Conservation (phyloP, 176 grass and related monocot genomes). For the Musa troglodytarum region DNA sequence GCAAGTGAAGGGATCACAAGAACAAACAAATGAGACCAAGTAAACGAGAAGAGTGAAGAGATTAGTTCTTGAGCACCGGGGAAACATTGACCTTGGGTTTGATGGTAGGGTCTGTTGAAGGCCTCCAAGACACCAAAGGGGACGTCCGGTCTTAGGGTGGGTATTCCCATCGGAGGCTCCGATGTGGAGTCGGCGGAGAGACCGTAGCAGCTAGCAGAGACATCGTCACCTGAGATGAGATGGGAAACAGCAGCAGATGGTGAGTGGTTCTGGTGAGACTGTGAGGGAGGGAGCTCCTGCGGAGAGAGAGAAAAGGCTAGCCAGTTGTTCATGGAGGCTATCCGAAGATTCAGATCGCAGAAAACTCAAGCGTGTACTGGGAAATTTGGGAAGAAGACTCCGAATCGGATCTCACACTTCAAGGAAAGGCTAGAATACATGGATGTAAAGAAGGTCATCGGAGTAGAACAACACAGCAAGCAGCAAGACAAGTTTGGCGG, state of each 20-base stretch:
- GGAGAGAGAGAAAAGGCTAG: conserved; percentile 85
- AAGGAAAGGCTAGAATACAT: conserved; percentile 8
- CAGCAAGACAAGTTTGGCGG: not conserved
- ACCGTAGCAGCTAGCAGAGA: conserved; percentile 34
- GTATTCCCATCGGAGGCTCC: conserved; percentile 12
- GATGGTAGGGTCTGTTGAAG: conserved; percentile 3
- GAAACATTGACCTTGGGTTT: conserved; percentile 32
- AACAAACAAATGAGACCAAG: not conserved
- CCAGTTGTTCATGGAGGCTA: conserved; percentile 95
- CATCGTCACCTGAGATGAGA: conserved; percentile 33
- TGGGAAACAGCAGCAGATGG: conserved; percentile 3
- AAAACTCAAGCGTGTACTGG: too few species aligned
- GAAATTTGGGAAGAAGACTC: too few species aligned
- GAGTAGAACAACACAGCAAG: not conserved
- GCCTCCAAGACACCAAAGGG: conserved; percentile 22
- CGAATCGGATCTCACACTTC: too few species aligned
- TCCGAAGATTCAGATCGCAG: not conserved
- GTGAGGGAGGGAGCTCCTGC: conserved; percentile 63
- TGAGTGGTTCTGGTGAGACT: conserved; percentile 32
- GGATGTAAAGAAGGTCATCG: not conserved
- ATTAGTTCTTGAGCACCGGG: not conserved
- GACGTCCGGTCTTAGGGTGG: not conserved
- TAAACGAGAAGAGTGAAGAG: not conserved
- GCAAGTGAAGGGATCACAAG: not conserved
- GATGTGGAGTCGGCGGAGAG: conserved; percentile 12